A percentile compares a stretch with the other conserved stretches of the same genome.
These are phyloP conservation scores for Bryum argenteum DNA, from an alignment of 225 moss, liverwort and hornwort species.

Conservation along the genomic window DNA sequence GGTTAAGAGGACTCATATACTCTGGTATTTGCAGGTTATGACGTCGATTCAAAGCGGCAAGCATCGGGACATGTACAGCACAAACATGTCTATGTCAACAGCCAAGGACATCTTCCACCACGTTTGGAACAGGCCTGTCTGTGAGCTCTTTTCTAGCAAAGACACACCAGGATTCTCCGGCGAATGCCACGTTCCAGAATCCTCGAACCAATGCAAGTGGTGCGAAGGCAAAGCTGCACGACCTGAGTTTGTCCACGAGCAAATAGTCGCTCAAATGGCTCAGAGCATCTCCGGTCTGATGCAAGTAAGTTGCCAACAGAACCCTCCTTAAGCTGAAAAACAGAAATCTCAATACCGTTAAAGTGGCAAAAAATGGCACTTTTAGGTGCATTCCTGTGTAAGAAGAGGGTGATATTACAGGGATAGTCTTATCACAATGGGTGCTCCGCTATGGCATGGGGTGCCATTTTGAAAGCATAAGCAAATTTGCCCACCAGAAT, in stretches of 20 bases:
- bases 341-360: too few relatives aligned
- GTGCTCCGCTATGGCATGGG: too few relatives aligned
- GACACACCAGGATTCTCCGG: conserved; percentile 79
- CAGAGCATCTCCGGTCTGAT: conserved; percentile 82
- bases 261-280: conserved; percentile 88
- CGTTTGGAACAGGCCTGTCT: conserved; percentile 90
- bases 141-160: conserved; percentile 74
- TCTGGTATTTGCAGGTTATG: conserved; percentile 65
- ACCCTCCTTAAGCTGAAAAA: not conserved
- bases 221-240: conserved; percentile 72
- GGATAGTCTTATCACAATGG: too few relatives aligned
- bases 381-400: too few relatives aligned
- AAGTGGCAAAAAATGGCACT: too few relatives aligned
- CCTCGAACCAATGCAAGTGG: conserved; percentile 64
- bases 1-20: conserved; percentile 14
- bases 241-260: conserved; percentile 78
- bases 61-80: conserved; percentile 60
- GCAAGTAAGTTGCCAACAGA: conserved; percentile 65
- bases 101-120: conserved; percentile 73
- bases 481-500: too few relatives aligned
- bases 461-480: too few relatives aligned
- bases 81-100: conserved; percentile 85
- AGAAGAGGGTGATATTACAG: too few relatives aligned
- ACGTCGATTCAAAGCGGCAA: conserved; percentile 65
- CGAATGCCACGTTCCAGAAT: conserved; percentile 51